Percentiles rank a stretch among this genome's conserved stretches.
Evolutionary conservation across 352 stramenopile species (phyloP).

Genomic region (Phytophthora fragariae): DNA sequence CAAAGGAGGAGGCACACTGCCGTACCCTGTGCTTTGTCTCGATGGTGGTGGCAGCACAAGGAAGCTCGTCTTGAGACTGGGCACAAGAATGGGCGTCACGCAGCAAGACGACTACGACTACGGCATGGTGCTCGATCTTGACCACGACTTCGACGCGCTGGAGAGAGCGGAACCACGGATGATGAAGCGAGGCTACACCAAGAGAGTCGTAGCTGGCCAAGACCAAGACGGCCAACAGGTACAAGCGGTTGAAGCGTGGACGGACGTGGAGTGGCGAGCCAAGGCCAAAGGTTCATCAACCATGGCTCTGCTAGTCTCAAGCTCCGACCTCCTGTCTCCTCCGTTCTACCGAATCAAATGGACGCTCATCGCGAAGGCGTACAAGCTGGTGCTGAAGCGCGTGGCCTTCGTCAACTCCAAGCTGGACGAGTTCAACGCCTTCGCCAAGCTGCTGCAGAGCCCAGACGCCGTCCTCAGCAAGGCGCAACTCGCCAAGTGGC

Average conservation of each 20-base stretch:
- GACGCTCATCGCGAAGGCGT: conserved; percentile 55
- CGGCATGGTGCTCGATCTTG: conserved; percentile 66
- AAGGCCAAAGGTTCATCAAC: conserved; percentile 32
- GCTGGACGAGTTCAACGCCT: conserved; percentile 70
- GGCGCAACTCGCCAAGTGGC: conserved; percentile 64
- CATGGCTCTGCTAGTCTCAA: conserved; percentile 48
- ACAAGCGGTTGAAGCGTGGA: conserved; percentile 25
- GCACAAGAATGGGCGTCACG: conserved; percentile 50
- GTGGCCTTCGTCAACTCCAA: conserved; percentile 59
- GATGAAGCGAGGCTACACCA: conserved; percentile 50
- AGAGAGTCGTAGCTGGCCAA: conserved; percentile 38
- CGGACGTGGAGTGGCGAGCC: conserved; percentile 61
- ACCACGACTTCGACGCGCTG: conserved; percentile 51
- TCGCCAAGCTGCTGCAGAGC: conserved; percentile 59
- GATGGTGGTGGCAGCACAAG: conserved; percentile 26
- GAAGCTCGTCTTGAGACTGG: conserved; percentile 62
- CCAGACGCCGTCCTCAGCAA: conserved; percentile 54
- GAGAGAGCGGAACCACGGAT: conserved; percentile 24
- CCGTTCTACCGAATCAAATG: conserved; percentile 70
- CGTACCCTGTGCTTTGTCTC: conserved; percentile 67
- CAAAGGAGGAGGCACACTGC: conserved; percentile 45
- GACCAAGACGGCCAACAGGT: conserved; percentile 24
- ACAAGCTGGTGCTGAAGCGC: conserved; percentile 49
- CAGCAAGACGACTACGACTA: conserved; percentile 70
- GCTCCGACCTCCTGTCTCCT: conserved; percentile 51